Conservation (phyloP, 2,329 filamentous ascomycete genomes). For the Pyricularia pennisetigena region DNA sequence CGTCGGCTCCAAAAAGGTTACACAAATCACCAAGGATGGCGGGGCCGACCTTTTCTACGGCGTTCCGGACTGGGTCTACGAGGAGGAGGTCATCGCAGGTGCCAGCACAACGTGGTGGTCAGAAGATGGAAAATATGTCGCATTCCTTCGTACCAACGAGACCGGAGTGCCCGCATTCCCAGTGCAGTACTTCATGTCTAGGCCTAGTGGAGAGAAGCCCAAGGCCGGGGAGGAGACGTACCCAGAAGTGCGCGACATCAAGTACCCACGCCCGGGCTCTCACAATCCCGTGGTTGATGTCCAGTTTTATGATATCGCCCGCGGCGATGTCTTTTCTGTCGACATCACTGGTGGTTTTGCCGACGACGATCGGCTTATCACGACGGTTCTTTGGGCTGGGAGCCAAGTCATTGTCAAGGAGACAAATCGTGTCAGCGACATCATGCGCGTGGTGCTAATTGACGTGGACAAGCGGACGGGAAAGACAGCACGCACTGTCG, state of each 20-base stretch:
- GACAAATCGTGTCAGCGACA: conserved; percentile 88
- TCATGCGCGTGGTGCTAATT: conserved; percentile 79
- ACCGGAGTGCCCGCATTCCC: conserved; percentile 85
- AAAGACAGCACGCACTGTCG: conserved; percentile 66
- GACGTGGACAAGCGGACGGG: conserved; percentile 66
- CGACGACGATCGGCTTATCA: conserved; percentile 80
- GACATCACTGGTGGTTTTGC: conserved; percentile 67
- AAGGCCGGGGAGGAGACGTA: conserved; percentile 71
- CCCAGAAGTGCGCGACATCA: conserved; percentile 83
- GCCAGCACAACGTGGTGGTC: conserved; percentile 95
- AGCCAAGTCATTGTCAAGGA: conserved; percentile 78
- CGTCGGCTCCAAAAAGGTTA: conserved; percentile 42
- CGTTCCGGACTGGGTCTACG: conserved; percentile 95
- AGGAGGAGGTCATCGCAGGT: conserved; percentile 69
- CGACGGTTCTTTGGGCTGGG: conserved; percentile 85
- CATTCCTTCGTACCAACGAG: conserved; percentile 91
- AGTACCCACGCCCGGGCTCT: conserved; percentile 92
- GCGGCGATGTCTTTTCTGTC: conserved; percentile 70
- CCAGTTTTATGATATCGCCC: conserved; percentile 76
- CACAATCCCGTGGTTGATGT: conserved; percentile 87
- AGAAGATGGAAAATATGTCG: conserved; percentile 75
- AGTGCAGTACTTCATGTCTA: conserved; percentile 83
- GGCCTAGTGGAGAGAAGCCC: conserved; percentile 66
- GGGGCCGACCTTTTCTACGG: conserved; percentile 88
- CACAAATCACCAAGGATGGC: conserved; percentile 76